Conservation (phyloP, 2,329 filamentous ascomycete species). For the Lachnellula suecica region DNA sequence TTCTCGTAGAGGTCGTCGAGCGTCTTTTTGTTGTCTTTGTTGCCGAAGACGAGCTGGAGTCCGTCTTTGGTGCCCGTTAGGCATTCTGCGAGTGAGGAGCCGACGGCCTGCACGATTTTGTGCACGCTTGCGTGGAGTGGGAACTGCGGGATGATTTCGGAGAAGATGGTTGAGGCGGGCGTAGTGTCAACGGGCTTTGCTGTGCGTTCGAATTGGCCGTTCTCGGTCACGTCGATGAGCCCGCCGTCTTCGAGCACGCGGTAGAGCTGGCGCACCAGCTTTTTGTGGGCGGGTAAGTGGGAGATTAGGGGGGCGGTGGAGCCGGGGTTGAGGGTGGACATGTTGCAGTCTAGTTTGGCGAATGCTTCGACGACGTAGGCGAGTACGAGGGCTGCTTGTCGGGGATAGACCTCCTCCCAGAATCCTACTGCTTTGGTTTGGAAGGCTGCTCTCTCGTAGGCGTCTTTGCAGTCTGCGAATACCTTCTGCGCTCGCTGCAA, state of each 20-base stretch:
- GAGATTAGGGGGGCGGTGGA: constrained; percentile 20
- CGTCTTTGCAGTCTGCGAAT: constrained; percentile 3
- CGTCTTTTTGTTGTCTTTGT: constrained; percentile 16
- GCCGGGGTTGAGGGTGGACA: constrained; percentile 21
- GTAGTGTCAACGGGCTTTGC: constrained; percentile 4
- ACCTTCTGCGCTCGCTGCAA: background rate
- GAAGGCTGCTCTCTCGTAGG: constrained; percentile 10
- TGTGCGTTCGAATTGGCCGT: constrained; percentile 13
- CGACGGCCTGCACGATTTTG: constrained; percentile 21
- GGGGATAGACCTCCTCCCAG: constrained; percentile 29
- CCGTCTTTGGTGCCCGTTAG: constrained; percentile 22
- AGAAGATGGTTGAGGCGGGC: constrained; percentile 22
- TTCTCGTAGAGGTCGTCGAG: constrained; percentile 27
- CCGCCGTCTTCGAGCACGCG: constrained; percentile 28
- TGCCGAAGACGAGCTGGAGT: constrained; percentile 25
- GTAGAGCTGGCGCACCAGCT: constrained; percentile 30
- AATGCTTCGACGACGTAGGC: constrained; percentile 36
- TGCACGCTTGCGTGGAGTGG: constrained; percentile 32
- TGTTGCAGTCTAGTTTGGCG: constrained; percentile 27
- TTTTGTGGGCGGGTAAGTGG: constrained; percentile 26
- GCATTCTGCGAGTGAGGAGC: constrained; percentile 20
- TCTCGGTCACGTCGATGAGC: constrained; percentile 9
- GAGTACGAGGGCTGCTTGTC: constrained; percentile 31
- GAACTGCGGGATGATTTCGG: constrained; percentile 27
- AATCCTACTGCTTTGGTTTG: constrained; percentile 22